phyloP scores from a whole-genome alignment of 306 rosid species.

The apple (Malus domestica) region ASM211411v1 NC_041790.1:1620001-1620500 shows the following conservation, averaged over 20 bases:
- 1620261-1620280: not conserved
- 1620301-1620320: not conserved
- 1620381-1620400: slow-evolving; percentile 25
- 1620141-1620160: not conserved
- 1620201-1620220: not conserved
- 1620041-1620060: not conserved
- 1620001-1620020: not conserved
- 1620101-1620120: slow-evolving; percentile 51
- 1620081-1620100: slow-evolving; percentile 33
- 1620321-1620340: not conserved
- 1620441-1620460: not conserved
- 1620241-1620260: not conserved
- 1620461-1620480: not conserved
- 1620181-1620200: not conserved
- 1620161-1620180: not conserved
- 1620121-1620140: slow-evolving; percentile 1
- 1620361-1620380: not conserved
- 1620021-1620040: no score
- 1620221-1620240: not conserved
- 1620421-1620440: not conserved
- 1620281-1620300: not conserved
- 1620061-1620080: slow-evolving; percentile 27
- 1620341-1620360: not conserved
- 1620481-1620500: not conserved
- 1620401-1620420: slow-evolving; percentile 3